These are phyloP conservation scores for Mrakia gelida DNA, from an alignment of 768 basidiomycete species.

Conservation along the genomic window DNA sequence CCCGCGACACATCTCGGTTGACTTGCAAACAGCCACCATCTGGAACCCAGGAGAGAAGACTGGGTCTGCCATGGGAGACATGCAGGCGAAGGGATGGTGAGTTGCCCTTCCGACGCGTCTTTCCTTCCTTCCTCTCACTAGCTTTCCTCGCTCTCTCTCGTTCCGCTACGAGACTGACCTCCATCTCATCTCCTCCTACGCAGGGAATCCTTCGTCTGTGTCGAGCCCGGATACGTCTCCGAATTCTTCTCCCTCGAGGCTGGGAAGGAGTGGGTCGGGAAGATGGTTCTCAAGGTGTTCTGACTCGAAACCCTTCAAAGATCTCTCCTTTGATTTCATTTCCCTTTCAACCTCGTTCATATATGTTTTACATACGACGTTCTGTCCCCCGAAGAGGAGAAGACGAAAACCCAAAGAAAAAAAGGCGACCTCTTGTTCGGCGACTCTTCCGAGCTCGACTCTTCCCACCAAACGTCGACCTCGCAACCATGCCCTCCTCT, in stretches of 20 bases:
- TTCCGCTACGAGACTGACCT: neutral
- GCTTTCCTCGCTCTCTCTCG: neutral
- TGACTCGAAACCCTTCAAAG: conserved; percentile 23
- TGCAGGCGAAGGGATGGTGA: conserved; percentile 80
- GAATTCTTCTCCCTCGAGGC: conserved; percentile 63
- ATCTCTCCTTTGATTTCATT: neutral
- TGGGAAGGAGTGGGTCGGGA: conserved; percentile 70
- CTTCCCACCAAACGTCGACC: neutral
- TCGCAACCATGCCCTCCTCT: neutral
- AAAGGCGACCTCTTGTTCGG: neutral
- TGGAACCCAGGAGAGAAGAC: conserved; percentile 82
- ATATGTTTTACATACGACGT: neutral
- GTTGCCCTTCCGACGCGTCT: conserved; percentile 48
- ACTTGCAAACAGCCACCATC: conserved; percentile 43
- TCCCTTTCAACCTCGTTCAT: neutral
- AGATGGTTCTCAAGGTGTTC: conserved; percentile 60
- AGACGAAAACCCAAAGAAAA: neutral
- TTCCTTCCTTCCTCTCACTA: conserved; percentile 15
- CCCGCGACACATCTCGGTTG: no score
- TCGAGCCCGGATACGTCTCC: conserved; percentile 81
- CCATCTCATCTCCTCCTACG: neutral
- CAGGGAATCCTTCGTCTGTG: conserved; percentile 80
- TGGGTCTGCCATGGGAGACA: conserved; percentile 74
- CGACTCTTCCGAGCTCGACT: neutral
- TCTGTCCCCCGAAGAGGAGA: neutral